Evolutionary conservation across 306 rosid genomes (phyloP), one percentile per base, ranked within the genome.

Genomic region (Vigna hirtella): DNA sequence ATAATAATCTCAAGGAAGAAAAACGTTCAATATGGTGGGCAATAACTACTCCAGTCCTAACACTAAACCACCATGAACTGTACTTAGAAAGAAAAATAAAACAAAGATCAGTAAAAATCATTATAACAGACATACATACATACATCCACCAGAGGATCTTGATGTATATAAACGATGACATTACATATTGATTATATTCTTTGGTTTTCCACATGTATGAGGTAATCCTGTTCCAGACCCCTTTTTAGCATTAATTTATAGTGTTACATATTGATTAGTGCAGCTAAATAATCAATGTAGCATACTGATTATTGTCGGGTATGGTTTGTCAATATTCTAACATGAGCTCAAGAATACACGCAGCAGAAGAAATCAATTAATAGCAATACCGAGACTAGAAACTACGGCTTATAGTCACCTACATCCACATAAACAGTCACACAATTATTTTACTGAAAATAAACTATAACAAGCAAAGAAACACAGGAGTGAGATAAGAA

Each of bases 51-150:
- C 36, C 32, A 70, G 58, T 36, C 69, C 53, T 56, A 70, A 42
- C 30, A 28, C 70, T 40, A 26, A 30, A 17, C 56, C 14, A 58
- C 22, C 50, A 17, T 10, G 10, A 61, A 30, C 14, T 17, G 43
- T 34, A 26, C 16, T 81, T 13, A 22, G 47, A 67, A 47, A 81
- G 18, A 56, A 58, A 57, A 72, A 32, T 11, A 47, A 57, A 73
- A 55, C 10, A 1, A 7, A 28, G 20, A 9, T 14, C 5, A 5
- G 28, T 13, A 53, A 55, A 50, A 30, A 22, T 16, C 12, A 22
- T 51, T 34, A 65, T 3, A 65, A 10, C 18, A 78, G 28, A 56
- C 67, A 67, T 12, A 52, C 15, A 52, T 6, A 52, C 51, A 64
- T 30, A 30, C 38, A 4, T 12, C 45, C 36, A 20, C 11, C 0